Evolutionary conservation across 73 alveolate species (phyloP).

Genomic region (Uronychia binucleata): DNA sequence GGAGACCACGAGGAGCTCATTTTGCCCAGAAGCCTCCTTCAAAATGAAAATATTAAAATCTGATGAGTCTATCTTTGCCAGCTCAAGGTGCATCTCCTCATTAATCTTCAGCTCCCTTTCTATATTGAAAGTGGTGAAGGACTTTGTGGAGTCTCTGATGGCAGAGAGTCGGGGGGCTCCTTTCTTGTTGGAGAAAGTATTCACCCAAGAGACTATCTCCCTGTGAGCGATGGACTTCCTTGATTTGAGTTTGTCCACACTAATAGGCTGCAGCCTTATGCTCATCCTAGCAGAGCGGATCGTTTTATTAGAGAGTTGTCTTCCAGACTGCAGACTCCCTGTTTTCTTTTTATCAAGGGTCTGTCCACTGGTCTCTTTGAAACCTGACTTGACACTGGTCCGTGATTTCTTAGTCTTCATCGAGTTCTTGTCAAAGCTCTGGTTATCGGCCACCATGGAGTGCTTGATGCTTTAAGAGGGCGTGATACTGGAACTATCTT

Average conservation of each 20-base stretch:
- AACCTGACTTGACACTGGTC: background rate
- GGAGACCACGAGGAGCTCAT: constrained; percentile 9
- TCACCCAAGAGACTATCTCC: background rate
- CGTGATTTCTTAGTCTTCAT: background rate
- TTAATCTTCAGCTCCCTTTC: background rate
- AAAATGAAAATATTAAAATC: constrained; percentile 15
- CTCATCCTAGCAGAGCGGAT: background rate
- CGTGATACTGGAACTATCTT: too few relatives aligned
- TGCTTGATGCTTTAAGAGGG: background rate
- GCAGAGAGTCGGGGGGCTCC: background rate
- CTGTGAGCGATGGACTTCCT: background rate
- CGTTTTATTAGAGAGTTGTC: background rate
- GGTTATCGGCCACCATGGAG: background rate
- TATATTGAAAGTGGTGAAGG: background rate
- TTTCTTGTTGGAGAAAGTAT: background rate
- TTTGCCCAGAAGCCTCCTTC: constrained; percentile 12
- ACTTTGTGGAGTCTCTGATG: background rate
- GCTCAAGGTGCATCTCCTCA: background rate
- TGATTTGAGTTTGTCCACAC: background rate
- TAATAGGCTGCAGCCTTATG: background rate
- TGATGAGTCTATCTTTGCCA: background rate
- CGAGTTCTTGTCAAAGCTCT: background rate
- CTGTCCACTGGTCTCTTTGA: background rate
- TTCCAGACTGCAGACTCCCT: background rate
- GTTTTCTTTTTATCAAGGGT: background rate